A percentile compares a stretch with the other conserved stretches of the same genome.
Conservation (phyloP, 805 yeast genomes). For the Sungouiozyma ichnusensis region DNA sequence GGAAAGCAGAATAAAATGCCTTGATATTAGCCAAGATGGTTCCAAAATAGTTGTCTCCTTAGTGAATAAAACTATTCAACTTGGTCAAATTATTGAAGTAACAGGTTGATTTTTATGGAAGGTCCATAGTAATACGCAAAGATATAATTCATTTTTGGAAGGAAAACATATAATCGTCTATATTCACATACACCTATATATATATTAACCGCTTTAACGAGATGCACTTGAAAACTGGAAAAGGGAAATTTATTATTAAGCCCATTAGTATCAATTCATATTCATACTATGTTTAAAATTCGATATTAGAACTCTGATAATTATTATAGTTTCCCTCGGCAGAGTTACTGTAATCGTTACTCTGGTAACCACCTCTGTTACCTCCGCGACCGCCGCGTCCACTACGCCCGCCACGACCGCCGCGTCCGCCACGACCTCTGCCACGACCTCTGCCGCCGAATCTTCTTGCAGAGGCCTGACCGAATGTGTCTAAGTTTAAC, state of each 20-base stretch:
- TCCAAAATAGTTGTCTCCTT: constrained; percentile 8
- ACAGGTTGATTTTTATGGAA: too few relatives aligned
- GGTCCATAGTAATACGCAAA: not conserved
- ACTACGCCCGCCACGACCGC: constrained; percentile 13
- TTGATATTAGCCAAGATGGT: constrained; percentile 10
- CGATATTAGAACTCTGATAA: constrained; percentile 2
- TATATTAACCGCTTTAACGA: not conserved
- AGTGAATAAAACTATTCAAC: constrained; percentile 1
- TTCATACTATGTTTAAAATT: constrained; percentile 5
- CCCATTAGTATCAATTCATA: not conserved
- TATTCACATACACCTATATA: not conserved
- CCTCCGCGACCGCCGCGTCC: constrained; percentile 15
- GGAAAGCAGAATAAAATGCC: constrained; percentile 19
- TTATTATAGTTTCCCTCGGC: constrained; percentile 3
- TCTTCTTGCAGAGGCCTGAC: constrained; percentile 48
- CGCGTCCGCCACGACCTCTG: constrained; percentile 30
- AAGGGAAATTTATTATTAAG: not conserved
- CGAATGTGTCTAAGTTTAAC: constrained; percentile 75
- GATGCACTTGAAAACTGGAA: not conserved
- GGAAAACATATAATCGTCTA: not conserved
- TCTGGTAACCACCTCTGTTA: constrained; percentile 9
- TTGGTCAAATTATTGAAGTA: not conserved
- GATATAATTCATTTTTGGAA: not conserved
- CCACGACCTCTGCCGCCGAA: constrained; percentile 30
- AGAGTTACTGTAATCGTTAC: constrained; percentile 6